These are phyloP conservation scores for Trichoderma afroharzianum DNA, from an alignment of 2,329 filamentous ascomycete genomes.

Conservation along the genomic window DNA sequence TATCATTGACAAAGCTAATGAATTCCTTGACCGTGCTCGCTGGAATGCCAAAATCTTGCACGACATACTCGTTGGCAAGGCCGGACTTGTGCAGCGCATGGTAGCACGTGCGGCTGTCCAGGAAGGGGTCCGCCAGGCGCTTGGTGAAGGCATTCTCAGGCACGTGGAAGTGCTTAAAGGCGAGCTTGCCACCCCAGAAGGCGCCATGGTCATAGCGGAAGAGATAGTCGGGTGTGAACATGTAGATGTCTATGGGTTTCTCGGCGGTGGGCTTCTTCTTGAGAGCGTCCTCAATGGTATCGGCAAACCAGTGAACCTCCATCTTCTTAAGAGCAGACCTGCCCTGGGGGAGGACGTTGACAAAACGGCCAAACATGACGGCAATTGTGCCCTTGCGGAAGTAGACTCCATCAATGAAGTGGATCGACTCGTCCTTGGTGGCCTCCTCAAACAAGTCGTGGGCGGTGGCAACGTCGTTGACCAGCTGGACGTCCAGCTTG, in stretches of 20 bases:
- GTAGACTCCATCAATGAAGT: slow-evolving; percentile 58
- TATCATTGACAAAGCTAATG: slow-evolving; percentile 29
- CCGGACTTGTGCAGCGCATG: slow-evolving; percentile 49
- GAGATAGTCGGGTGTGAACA: slow-evolving; percentile 50
- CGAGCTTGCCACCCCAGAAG: slow-evolving; percentile 51
- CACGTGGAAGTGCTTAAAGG: slow-evolving; percentile 49
- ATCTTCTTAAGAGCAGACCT: slow-evolving; percentile 37
- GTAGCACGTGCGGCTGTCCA: slow-evolving; percentile 52
- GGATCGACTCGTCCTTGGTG: slow-evolving; percentile 29
- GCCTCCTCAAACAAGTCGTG: slow-evolving; percentile 37
- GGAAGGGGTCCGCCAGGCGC: slow-evolving; percentile 49
- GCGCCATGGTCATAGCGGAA: slow-evolving; percentile 56
- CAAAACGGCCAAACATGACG: slow-evolving; percentile 48
- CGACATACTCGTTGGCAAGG: slow-evolving; percentile 44
- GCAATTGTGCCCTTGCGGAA: slow-evolving; percentile 45
- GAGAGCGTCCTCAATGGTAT: slow-evolving; percentile 27
- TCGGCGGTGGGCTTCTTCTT: slow-evolving; percentile 26
- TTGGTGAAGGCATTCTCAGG: slow-evolving; percentile 50
- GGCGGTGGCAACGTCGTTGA: slow-evolving; percentile 29
- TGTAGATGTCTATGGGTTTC: slow-evolving; percentile 26
- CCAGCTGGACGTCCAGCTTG: slow-evolving; percentile 45
- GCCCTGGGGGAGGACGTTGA: slow-evolving; percentile 41
- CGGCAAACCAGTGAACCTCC: slow-evolving; percentile 31
- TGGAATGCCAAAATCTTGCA: slow-evolving; percentile 44
- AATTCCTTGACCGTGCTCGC: slow-evolving; percentile 28